Percentiles rank a stretch among this genome's conserved stretches.
phyloP scores from a whole-genome alignment of 2,329 filamentous ascomycete genomes.

The Thyridium curvatum region DNA sequence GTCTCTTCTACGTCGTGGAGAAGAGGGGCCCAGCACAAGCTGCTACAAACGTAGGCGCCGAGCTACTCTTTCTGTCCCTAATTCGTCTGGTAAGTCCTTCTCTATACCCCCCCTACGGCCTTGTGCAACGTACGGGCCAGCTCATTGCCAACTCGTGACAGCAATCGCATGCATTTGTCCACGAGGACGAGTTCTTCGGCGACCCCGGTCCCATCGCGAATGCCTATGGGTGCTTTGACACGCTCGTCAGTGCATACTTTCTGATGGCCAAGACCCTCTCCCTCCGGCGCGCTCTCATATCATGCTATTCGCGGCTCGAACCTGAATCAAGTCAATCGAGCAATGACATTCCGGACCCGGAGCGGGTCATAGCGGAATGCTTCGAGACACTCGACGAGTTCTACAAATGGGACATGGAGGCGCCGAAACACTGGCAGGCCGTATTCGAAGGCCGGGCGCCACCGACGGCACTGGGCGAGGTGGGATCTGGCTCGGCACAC shows the following conservation, averaged over 20 bases:
- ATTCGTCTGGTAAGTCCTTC: constrained; percentile 19
- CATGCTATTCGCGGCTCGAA: not conserved
- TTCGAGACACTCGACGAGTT: constrained; percentile 22
- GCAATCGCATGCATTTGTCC: constrained; percentile 25
- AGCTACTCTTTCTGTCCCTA: constrained; percentile 21
- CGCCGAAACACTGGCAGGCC: constrained; percentile 20
- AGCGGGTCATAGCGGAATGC: constrained; percentile 8
- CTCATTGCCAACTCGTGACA: constrained; percentile 2
- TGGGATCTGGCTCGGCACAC: constrained; percentile 10
- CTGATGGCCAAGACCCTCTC: constrained; percentile 18
- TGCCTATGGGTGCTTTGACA: constrained; percentile 19
- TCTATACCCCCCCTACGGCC: not conserved
- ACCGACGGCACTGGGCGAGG: constrained; percentile 18
- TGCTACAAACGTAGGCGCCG: constrained; percentile 18
- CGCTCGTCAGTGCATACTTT: constrained; percentile 19
- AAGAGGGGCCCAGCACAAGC: constrained; percentile 22
- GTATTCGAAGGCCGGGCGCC: constrained; percentile 19
- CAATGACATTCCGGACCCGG: not conserved
- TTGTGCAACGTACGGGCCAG: too few species aligned
- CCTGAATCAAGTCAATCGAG: not conserved
- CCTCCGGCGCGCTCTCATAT: constrained; percentile 7
- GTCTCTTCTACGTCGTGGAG: constrained; percentile 24
- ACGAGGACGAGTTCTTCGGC: constrained; percentile 20
- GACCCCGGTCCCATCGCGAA: constrained; percentile 21
- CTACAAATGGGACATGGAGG: constrained; percentile 20